Evolutionary conservation across 495 filamentous ascomycete genomes (phyloP), one percentile per base, ranked within the genome.

Genomic region (Hypoxylon fuscum): DNA sequence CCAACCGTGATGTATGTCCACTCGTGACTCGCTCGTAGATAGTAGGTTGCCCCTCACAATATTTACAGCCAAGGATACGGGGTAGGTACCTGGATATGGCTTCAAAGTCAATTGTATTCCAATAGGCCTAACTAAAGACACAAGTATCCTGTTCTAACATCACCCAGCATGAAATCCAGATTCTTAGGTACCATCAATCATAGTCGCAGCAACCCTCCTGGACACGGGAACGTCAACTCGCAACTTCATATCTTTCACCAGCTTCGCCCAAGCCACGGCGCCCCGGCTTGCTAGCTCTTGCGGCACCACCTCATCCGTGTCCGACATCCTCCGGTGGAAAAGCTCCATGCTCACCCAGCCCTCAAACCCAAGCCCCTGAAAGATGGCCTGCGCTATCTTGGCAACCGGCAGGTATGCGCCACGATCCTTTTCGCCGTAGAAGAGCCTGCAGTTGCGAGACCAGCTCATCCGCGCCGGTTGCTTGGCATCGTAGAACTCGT

Each of bases 341-440:
- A 94, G 72, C 76, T 95, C 90, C 64, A 92, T 79, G 59, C 85
- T 88, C n/a, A 92, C 84, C 88, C 88, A 92, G 0, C 90, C 90
- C 46, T 85, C 76, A 62, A 85, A 95, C 5, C 87, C 85, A 9
- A 90, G 72, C 3, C 82, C 83, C 11, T 82, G 76, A 42, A 89
- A 83, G 46, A 94, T 83, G 6, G 84, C 85, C 46, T 74, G 69
- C 5, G 85, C 76, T 42, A 92, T 81, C 46, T 89, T 82, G 48
- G 82, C 60, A 18, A 93, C 68, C 3, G 91, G 91, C 8, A 96
- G 74, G 66, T 93, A 94, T 0, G 85, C 91, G 5, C 90, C 90
- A 0, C 80, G 72, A 1, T 85, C 80, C 69, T 84, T 77, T 70
- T 94, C 90, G 40, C 88, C 89, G 55, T 89, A 87, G 65, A 93